These are phyloP conservation scores for Cladorrhinum sp. DNA, from an alignment of 2,329 filamentous ascomycete species.

Conservation along the genomic window DNA sequence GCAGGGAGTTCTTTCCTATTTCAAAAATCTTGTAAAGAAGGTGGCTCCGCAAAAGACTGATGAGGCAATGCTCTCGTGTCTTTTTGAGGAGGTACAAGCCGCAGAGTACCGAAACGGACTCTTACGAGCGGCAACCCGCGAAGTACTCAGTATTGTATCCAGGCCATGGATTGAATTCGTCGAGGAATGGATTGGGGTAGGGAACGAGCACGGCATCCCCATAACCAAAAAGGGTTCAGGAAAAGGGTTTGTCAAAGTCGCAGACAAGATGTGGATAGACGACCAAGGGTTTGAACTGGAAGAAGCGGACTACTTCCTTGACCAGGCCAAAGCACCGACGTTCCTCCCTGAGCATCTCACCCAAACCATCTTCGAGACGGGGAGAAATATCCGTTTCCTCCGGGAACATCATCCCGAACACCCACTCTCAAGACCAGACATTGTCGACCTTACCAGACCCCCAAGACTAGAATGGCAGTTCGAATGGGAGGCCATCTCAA, in stretches of 20 bases:
- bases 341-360: constrained; percentile 71
- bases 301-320: constrained; percentile 60
- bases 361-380: constrained; percentile 72
- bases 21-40: constrained; percentile 49
- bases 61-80: constrained; percentile 57
- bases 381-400: constrained; percentile 71
- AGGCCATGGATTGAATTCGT: constrained; percentile 41
- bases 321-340: constrained; percentile 62
- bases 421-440: constrained; percentile 56
- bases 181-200: constrained; percentile 72
- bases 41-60: constrained; percentile 48
- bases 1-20: constrained; percentile 47
- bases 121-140: constrained; percentile 61
- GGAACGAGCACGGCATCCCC: constrained; percentile 53
- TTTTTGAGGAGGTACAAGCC: constrained; percentile 60
- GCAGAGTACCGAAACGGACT: constrained; percentile 62
- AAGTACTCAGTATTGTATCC: constrained; percentile 51
- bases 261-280: constrained; percentile 52
- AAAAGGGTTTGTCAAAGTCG: constrained; percentile 60
- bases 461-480: constrained; percentile 67
- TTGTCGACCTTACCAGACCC: constrained; percentile 45
- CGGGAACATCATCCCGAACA: constrained; percentile 68
- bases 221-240: constrained; percentile 48
- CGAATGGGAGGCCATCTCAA: constrained; percentile 65
- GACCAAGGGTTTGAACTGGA: constrained; percentile 57